phyloP scores from a whole-genome alignment of 345 rosid species.

The Raphanus raphanistrum region DNA sequence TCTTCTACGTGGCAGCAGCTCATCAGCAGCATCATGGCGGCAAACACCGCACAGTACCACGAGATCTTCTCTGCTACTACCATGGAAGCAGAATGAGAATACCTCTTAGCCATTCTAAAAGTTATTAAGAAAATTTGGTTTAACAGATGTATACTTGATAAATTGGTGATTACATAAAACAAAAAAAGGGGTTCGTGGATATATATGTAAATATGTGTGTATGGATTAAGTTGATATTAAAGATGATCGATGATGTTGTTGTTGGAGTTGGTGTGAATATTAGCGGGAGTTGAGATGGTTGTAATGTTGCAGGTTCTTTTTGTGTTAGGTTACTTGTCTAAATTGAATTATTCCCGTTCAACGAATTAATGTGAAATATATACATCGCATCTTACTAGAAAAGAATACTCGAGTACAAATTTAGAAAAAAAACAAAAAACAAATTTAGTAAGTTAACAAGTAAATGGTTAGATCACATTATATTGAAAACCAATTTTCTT shows the following conservation, averaged over 20 bases:
- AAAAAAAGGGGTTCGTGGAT: slow-evolving; percentile 4
- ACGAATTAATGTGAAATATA: background rate
- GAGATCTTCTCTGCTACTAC: slow-evolving; percentile 58
- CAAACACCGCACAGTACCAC: slow-evolving; percentile 56
- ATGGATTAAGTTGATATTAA: slow-evolving; percentile 31
- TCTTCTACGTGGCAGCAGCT: slow-evolving; percentile 55
- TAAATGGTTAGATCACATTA: background rate
- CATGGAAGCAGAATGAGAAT: slow-evolving; percentile 43
- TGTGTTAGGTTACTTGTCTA: slow-evolving; percentile 41
- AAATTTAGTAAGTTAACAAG: background rate
- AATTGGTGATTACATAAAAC: slow-evolving; percentile 15
- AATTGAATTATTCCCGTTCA: slow-evolving; percentile 22
- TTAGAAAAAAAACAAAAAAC: background rate
- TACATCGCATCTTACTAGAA: background rate
- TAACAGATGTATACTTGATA: slow-evolving; percentile 30
- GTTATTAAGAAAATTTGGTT: slow-evolving; percentile 13
- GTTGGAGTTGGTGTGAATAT: slow-evolving; percentile 42
- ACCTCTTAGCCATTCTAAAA: slow-evolving; percentile 32
- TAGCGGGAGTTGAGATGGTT: slow-evolving; percentile 35
- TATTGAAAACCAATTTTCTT: background rate
- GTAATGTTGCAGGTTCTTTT: slow-evolving; percentile 38
- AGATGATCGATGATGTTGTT: slow-evolving; percentile 15
- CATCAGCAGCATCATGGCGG: slow-evolving; percentile 56
- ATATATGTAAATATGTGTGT: slow-evolving; percentile 14
- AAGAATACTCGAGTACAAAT: background rate